These are phyloP conservation scores for Tilletia setariae DNA, from an alignment of 1,284 basidiomycete genomes.

Conservation along the genomic window DNA sequence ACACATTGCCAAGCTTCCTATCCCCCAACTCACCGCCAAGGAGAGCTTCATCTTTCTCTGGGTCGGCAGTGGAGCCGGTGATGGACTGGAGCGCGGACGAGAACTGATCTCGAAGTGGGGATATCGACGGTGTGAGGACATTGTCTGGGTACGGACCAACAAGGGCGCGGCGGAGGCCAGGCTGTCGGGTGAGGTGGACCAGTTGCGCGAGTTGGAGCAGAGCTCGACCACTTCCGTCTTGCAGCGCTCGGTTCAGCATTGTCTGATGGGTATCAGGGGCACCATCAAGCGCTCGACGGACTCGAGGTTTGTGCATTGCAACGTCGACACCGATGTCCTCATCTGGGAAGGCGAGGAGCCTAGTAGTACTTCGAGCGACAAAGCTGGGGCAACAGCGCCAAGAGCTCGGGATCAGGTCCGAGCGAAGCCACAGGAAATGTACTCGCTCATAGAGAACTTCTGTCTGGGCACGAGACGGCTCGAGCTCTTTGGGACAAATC, in stretches of 20 bases:
- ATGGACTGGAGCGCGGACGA: conserved; percentile 85
- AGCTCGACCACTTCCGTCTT: conserved; percentile 32
- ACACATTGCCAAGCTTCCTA: conserved; percentile 73
- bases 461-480: conserved; percentile 88
- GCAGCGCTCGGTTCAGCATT: conserved; percentile 64
- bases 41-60: conserved; percentile 84
- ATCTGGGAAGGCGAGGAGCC: conserved; percentile 71
- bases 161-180: conserved; percentile 56
- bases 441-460: conserved; percentile 93
- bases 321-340: conserved; percentile 94
- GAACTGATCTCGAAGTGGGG: conserved; percentile 92
- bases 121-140: conserved; percentile 90
- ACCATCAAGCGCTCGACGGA: conserved; percentile 92
- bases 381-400: neutral
- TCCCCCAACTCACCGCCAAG: conserved; percentile 79
- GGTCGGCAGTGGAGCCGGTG: conserved; percentile 86
- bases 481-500: conserved; percentile 78
- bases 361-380: neutral
- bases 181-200: neutral
- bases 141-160: conserved; percentile 95
- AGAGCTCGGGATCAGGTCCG: conserved; percentile 63
- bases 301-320: conserved; percentile 94
- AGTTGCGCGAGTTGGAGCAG: conserved; percentile 17
- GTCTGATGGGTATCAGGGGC: conserved; percentile 95
- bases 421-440: conserved; percentile 88